Percentiles rank a stretch among this genome's conserved stretches.
phyloP scores from a whole-genome alignment of 1,284 basidiomycete genomes.

The Mycena citricolor region DNA sequence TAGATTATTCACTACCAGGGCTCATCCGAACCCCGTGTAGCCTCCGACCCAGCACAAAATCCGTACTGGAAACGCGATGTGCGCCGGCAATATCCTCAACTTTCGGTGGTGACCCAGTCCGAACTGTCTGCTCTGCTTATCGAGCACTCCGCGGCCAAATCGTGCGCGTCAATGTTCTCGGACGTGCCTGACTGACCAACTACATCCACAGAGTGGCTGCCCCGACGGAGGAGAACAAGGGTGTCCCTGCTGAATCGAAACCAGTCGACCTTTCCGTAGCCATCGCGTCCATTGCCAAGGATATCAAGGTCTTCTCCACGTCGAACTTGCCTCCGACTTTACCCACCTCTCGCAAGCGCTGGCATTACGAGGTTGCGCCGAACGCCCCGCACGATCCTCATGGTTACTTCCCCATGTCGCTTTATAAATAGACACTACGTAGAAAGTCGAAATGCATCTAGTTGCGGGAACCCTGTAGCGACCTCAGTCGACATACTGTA shows the following conservation, averaged over 20 bases:
- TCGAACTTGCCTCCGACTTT: slow-evolving; percentile 72
- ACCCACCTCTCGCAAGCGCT: slow-evolving; percentile 63
- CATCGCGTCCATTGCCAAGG: slow-evolving; percentile 62
- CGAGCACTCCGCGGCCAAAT: slow-evolving; percentile 66
- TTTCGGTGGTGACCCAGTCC: slow-evolving; percentile 80
- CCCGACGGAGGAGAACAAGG: slow-evolving; percentile 46
- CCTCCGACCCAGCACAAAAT: slow-evolving; percentile 80
- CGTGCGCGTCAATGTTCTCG: slow-evolving; percentile 40
- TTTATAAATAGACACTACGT: slow-evolving; percentile 63
- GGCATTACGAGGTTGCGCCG: slow-evolving; percentile 65
- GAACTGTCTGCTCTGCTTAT: slow-evolving; percentile 83
- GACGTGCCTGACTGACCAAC: slow-evolving; percentile 22
- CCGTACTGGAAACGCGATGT: slow-evolving; percentile 96
- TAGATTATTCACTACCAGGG: too few species aligned
- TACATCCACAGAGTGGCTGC: slow-evolving; percentile 50
- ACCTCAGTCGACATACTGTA: too few species aligned
- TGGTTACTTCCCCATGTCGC: slow-evolving; percentile 83
- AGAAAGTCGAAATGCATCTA: not conserved
- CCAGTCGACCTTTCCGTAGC: slow-evolving; percentile 66
- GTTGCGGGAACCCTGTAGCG: not conserved
- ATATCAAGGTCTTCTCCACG: slow-evolving; percentile 62
- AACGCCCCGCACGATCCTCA: slow-evolving; percentile 76
- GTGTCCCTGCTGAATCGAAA: slow-evolving; percentile 49
- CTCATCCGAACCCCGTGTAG: too few species aligned
- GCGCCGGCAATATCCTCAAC: slow-evolving; percentile 85